Base-by-base conservation (phyloP, 106 monocot genomes). In the Dioscorea dumetorum region DNA sequence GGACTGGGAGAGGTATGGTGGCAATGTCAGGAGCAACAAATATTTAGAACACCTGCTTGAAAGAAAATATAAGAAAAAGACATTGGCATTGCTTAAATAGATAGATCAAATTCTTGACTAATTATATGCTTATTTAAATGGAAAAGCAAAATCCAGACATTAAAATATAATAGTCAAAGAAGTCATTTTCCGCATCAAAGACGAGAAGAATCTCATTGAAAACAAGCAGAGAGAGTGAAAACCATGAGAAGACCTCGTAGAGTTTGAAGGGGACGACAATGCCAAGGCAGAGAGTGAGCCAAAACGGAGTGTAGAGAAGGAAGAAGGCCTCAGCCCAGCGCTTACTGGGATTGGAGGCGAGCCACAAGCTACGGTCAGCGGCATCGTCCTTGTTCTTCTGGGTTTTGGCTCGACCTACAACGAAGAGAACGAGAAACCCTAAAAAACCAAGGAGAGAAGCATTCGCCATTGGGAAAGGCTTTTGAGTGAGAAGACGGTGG, bases 251-350 rank as follows among this genome's bases (percentile, higher is more conserved):
- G 23, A 88, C 97, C 97, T 99, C 97, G 73, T 99, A 99, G 62
- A 99, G 92, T 76, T 87, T 99, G 83, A 73, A 99, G 8, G 92
- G 97, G 18, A 99, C 91, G 74, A 99, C 66, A 70, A 99, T 77
- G 16, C 97, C 97, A 66, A 99, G 87, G 73, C 87, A 93, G 33
- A n/a, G n/a, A n/a, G n/a, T n/a, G n/a, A n/a, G n/a, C n/a, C n/a
- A n/a, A n/a, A n/a, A n/a, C n/a, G n/a, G 92, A 2, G 97, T 93
- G 77, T 95, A 95, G 54, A 91, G 48, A 32, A 95, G 77, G 73
- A 91, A 91, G 80, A 95, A 95, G 50, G 34, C 62, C 79, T 91
- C 91, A 35, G 88, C 95, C 95, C 95, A 95, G 54, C 85, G 61
- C 88, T 95, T 95, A 74, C 95, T 95, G 33, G 75, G 81, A 58